A percentile compares a stretch with the other conserved stretches of the same genome.
Conservation (phyloP, 805 yeast species). For the Teunomyces funiuensis region DNA sequence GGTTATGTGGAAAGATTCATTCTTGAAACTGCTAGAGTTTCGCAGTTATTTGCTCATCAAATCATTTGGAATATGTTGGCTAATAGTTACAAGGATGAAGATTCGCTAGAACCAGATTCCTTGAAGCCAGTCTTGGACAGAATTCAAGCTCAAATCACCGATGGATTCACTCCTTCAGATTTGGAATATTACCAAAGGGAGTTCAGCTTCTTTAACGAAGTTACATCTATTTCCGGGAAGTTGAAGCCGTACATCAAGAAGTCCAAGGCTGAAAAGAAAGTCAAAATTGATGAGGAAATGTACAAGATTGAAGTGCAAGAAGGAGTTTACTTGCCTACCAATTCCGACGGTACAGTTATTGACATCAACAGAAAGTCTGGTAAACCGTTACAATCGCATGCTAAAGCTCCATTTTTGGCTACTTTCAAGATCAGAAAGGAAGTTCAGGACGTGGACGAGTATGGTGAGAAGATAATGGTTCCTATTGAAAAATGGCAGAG, state of each 20-base stretch:
- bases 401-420: conserved; percentile 98
- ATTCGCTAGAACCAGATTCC: conserved; percentile 72
- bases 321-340: conserved; percentile 91
- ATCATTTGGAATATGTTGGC: conserved; percentile 98
- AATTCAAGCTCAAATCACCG: conserved; percentile 64
- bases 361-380: conserved; percentile 93
- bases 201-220: conserved; percentile 85
- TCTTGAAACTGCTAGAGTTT: conserved; percentile 86
- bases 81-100: conserved; percentile 88
- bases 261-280: conserved; percentile 93
- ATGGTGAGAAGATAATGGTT: conserved; percentile 27
- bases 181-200: conserved; percentile 73
- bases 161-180: conserved; percentile 60
- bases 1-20: conserved; percentile 90
- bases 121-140: conserved; percentile 81
- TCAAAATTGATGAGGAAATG: conserved; percentile 96
- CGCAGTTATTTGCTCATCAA: conserved; percentile 93
- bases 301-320: conserved; percentile 65
- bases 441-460: conserved; percentile 44
- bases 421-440: conserved; percentile 79
- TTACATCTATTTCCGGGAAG: conserved; percentile 91
- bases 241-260: conserved; percentile 92
- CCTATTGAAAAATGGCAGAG: conserved; percentile 78
- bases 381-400: conserved; percentile 93
- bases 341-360: conserved; percentile 92